Evolutionary conservation across 1,139 yeast genomes (phyloP).

Genomic region (Eremothecium gossypii): DNA sequence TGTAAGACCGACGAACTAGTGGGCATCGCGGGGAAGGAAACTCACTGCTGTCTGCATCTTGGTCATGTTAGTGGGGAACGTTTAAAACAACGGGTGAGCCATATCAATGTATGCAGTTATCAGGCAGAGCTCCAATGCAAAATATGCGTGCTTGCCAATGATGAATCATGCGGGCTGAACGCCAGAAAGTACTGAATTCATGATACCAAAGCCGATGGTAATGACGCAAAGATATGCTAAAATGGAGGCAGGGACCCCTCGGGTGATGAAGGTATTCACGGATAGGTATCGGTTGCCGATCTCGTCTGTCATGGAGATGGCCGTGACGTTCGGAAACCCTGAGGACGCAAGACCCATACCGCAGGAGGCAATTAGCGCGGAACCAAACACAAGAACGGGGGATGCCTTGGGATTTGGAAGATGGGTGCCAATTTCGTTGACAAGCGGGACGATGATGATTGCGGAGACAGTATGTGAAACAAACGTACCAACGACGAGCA

Average conservation of each 20-base stretch:
- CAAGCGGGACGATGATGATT: constrained; percentile 59
- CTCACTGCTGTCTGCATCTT: too few species aligned
- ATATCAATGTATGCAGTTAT: too few species aligned
- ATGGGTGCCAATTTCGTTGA: constrained; percentile 56
- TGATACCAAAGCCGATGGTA: constrained; percentile 58
- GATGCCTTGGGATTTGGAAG: constrained; percentile 42
- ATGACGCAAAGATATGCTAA: constrained; percentile 48
- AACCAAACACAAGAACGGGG: constrained; percentile 54
- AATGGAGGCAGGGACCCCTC: constrained; percentile 62
- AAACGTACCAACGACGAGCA: constrained; percentile 62
- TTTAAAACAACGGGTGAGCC: too few species aligned
- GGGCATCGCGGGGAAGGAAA: too few species aligned
- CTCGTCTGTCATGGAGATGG: constrained; percentile 66
- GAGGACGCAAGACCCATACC: constrained; percentile 75
- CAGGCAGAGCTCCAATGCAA: too few species aligned
- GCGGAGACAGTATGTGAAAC: constrained; percentile 76
- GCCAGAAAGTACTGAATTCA: constrained; percentile 34
- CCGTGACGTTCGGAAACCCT: constrained; percentile 75
- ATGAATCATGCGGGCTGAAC: background rate
- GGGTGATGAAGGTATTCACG: constrained; percentile 55
- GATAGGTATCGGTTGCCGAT: constrained; percentile 58
- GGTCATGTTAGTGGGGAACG: too few species aligned
- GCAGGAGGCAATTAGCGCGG: constrained; percentile 58
- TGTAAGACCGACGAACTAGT: too few species aligned
- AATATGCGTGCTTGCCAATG: too few species aligned